Conservation (phyloP, 1,284 basidiomycete genomes). For the Tilletia indica region DNA sequence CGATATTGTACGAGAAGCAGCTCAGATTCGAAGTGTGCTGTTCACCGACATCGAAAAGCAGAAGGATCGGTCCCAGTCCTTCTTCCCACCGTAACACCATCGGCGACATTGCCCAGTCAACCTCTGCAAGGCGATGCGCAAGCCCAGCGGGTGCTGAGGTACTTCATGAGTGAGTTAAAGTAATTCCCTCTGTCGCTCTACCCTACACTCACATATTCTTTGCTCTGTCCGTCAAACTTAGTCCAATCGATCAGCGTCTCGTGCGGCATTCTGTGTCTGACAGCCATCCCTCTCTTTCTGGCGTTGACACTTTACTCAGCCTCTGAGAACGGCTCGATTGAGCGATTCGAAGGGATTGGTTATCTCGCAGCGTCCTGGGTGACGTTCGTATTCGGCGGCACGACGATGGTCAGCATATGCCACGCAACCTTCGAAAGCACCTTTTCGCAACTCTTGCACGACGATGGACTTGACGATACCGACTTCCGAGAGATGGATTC, state of each 20-base stretch:
- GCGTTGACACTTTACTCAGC: background rate
- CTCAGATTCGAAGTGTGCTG: background rate
- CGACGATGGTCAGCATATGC: constrained; percentile 7
- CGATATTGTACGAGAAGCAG: background rate
- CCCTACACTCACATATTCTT: background rate
- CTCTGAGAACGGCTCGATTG: background rate
- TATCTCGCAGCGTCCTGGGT: constrained; percentile 9
- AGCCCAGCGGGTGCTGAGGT: background rate
- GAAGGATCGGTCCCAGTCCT: background rate
- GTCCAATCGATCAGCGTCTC: constrained; percentile 8
- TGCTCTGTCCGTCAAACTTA: background rate
- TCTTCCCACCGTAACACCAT: background rate
- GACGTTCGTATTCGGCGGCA: background rate
- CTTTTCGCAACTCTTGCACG: background rate
- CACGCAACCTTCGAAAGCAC: constrained; percentile 7
- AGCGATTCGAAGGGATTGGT: background rate
- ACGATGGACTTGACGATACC: background rate
- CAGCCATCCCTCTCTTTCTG: background rate
- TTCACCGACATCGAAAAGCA: background rate
- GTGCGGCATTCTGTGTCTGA: background rate
- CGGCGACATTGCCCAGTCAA: background rate
- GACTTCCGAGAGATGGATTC: too few relatives aligned
- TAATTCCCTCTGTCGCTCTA: background rate
- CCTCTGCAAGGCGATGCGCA: background rate
- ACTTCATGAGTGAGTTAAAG: constrained; percentile 6